These are phyloP conservation scores for Verticillium nubilum DNA, from an alignment of 2,329 filamentous ascomycete genomes.

Conservation along the genomic window DNA sequence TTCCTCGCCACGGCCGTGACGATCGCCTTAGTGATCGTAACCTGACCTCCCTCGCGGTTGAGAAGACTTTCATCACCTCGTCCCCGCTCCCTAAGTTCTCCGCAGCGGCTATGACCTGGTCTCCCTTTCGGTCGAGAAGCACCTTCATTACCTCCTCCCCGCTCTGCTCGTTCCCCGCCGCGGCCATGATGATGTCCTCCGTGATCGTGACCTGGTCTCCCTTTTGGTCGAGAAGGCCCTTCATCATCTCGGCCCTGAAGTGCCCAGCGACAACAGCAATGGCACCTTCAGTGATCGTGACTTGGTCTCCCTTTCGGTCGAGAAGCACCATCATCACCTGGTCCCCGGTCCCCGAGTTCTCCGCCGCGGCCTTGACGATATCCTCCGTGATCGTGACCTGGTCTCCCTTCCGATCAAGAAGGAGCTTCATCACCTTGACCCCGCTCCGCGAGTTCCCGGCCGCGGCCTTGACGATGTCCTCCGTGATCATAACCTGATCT, in stretches of 20 bases:
- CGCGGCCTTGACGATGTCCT: not conserved
- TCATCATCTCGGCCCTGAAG: not conserved
- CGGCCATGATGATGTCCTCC: too few species aligned
- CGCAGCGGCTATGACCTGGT: too few species aligned
- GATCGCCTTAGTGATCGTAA: too few species aligned
- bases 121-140: too few species aligned
- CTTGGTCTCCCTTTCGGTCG: not conserved
- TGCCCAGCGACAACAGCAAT: not conserved
- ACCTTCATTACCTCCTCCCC: too few species aligned
- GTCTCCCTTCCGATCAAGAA: not conserved
- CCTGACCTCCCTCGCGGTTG: too few species aligned
- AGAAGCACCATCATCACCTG: not conserved
- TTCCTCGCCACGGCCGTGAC: too few species aligned
- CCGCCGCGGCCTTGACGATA: too few species aligned
- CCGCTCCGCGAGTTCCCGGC: not conserved
- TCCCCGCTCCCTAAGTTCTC: too few species aligned
- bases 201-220: not conserved
- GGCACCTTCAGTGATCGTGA: not conserved
- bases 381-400: not conserved
- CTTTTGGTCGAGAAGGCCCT: not conserved
- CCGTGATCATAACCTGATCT: not conserved
- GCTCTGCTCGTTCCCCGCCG: too few species aligned
- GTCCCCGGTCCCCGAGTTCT: too few species aligned
- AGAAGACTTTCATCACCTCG: too few species aligned
- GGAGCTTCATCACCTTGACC: not conserved